Conservation (phyloP, 2,329 filamentous ascomycete species). For the Aaosphaeria arxii region DNA sequence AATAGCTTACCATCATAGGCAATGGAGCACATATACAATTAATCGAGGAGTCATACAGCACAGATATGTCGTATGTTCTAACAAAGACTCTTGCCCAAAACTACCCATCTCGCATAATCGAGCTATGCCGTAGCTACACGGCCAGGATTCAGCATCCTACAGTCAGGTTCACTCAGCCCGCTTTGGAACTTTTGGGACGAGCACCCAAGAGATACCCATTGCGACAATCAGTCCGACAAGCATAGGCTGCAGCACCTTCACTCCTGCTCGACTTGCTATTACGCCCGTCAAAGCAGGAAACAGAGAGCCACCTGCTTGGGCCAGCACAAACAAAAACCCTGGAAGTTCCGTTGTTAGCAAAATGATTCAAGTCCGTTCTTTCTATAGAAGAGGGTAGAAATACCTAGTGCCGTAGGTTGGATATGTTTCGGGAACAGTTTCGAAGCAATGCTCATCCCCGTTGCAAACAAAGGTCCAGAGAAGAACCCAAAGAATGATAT, state of each 20-base stretch:
- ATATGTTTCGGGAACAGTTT: conserved; percentile 51
- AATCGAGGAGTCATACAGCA: no score
- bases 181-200: conserved; percentile 16
- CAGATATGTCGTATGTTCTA: no score
- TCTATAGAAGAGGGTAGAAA: conserved; percentile 1
- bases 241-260: conserved; percentile 21
- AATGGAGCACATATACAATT: no score
- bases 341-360: neutral
- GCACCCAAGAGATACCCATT: conserved; percentile 15
- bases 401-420: conserved; percentile 48
- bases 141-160: no score
- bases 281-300: conserved; percentile 57
- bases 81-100: no score
- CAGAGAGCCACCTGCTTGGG: conserved; percentile 54
- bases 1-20: no score
- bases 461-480: conserved; percentile 57
- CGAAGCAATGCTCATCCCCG: conserved; percentile 55
- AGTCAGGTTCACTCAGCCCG: neutral
- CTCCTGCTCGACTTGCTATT: conserved; percentile 28
- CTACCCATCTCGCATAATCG: no score
- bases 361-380: no score
- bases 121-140: no score
- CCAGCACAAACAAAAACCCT: conserved; percentile 56
- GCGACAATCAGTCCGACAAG: conserved; percentile 19
- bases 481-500: conserved; percentile 58